phyloP scores from a whole-genome alignment of 2,329 filamentous ascomycete genomes.

The Penicillium janthinellum region DNA sequence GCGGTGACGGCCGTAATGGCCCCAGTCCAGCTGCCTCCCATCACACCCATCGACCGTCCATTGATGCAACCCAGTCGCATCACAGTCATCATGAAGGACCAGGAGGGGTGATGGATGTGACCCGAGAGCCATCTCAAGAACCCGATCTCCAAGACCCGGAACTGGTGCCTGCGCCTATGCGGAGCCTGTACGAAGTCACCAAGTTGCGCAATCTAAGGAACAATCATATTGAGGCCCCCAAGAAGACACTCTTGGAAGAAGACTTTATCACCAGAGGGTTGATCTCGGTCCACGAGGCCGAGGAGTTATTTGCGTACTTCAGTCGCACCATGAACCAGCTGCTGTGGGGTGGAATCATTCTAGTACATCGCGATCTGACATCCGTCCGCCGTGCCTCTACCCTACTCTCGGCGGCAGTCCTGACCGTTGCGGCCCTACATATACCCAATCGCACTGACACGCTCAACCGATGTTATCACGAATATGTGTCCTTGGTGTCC shows the following conservation, averaged over 20 bases:
- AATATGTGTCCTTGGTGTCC: conserved; percentile 60
- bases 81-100: conserved; percentile 29
- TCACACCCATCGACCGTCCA: conserved; percentile 17
- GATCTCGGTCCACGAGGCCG: conserved; percentile 52
- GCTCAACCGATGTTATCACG: conserved; percentile 58
- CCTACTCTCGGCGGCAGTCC: conserved; percentile 57
- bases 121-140: conserved; percentile 50
- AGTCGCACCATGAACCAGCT: conserved; percentile 54
- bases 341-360: conserved; percentile 56
- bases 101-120: conserved; percentile 45
- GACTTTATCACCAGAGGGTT: conserved; percentile 56
- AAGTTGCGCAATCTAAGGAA: conserved; percentile 49
- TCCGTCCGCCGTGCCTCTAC: conserved; percentile 58
- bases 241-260: conserved; percentile 44
- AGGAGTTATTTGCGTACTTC: conserved; percentile 56
- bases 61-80: conserved; percentile 33
- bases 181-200: conserved; percentile 58
- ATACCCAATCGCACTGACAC: conserved; percentile 57
- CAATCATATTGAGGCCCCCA: conserved; percentile 40
- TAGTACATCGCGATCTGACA: conserved; percentile 53
- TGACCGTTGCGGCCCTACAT: conserved; percentile 61
- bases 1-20: conserved; percentile 31
- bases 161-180: conserved; percentile 55
- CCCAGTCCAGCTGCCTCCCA: conserved; percentile 32
- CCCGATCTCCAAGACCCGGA: conserved; percentile 44